phyloP scores from a whole-genome alignment of 2,329 filamentous ascomycete species.

The Xylariaceae sp. region DNA sequence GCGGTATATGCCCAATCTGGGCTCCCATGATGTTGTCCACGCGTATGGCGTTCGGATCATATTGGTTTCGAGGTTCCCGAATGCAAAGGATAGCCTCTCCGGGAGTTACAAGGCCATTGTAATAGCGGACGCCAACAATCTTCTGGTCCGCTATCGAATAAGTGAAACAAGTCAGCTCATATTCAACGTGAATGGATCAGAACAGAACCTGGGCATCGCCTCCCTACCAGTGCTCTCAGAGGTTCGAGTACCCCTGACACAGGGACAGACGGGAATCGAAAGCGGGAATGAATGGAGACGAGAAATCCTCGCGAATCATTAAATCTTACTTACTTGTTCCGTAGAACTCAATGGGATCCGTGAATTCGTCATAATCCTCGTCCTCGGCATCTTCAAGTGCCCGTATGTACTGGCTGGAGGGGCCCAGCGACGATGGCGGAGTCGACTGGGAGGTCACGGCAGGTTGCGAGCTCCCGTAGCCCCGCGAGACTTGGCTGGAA shows the following conservation, averaged over 20 bases:
- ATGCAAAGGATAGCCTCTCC: constrained; percentile 51
- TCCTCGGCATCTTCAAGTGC: constrained; percentile 25
- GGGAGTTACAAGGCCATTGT: constrained; percentile 47
- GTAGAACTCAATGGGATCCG: constrained; percentile 36
- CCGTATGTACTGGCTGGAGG: constrained; percentile 9
- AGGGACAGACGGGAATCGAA: too few species aligned
- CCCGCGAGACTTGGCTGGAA: neutral
- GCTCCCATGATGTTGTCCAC: constrained; percentile 66
- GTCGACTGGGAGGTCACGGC: constrained; percentile 1
- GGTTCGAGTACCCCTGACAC: too few species aligned
- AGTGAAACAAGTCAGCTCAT: neutral
- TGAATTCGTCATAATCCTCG: constrained; percentile 34
- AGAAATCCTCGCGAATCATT: too few species aligned
- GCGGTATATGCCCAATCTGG: constrained; percentile 75
- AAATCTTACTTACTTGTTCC: constrained; percentile 23
- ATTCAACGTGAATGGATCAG: too few species aligned
- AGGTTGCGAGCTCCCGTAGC: neutral
- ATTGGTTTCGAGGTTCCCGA: constrained; percentile 56
- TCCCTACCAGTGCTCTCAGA: too few species aligned
- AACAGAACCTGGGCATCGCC: too few species aligned
- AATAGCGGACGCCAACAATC: constrained; percentile 48
- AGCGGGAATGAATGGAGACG: too few species aligned
- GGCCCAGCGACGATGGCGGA: constrained; percentile 12
- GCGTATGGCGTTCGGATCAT: constrained; percentile 69
- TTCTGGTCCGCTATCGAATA: constrained; percentile 33